These are phyloP conservation scores for Mucor irregularis DNA, from an alignment of 371 early-diverging fungal genomes.

Conservation along the genomic window DNA sequence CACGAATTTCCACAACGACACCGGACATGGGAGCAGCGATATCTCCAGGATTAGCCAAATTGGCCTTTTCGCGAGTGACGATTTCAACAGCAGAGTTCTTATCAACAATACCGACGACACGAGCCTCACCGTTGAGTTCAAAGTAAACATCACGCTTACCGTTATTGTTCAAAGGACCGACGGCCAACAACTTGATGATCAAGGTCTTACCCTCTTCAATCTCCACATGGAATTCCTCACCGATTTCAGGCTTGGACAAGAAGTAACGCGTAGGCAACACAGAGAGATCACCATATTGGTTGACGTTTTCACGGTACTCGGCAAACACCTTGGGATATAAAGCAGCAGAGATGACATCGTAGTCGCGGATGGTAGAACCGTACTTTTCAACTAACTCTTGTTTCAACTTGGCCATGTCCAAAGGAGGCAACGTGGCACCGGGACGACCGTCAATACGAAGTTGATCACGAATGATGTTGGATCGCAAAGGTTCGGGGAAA, in stretches of 20 bases:
- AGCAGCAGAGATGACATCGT: slow-evolving; percentile 85
- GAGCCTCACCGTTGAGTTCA: slow-evolving; percentile 91
- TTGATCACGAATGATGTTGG: slow-evolving; percentile 76
- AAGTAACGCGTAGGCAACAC: slow-evolving; percentile 90
- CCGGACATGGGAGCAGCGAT: slow-evolving; percentile 97
- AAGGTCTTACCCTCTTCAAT: slow-evolving; percentile 89
- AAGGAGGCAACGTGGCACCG: slow-evolving; percentile 76
- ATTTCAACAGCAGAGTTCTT: slow-evolving; percentile 61
- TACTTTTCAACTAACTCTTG: slow-evolving; percentile 76
- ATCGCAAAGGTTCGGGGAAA: slow-evolving; percentile 89
- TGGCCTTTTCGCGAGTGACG: slow-evolving; percentile 77
- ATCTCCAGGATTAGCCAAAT: slow-evolving; percentile 74
- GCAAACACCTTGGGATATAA: slow-evolving; percentile 94
- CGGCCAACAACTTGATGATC: slow-evolving; percentile 88
- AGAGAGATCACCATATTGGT: slow-evolving; percentile 83
- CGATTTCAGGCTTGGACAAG: slow-evolving; percentile 80
- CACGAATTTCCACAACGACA: slow-evolving; percentile 88
- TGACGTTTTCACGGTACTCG: slow-evolving; percentile 75
- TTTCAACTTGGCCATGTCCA: slow-evolving; percentile 79
- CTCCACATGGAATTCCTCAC: slow-evolving; percentile 86
- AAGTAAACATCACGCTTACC: slow-evolving; percentile 94
- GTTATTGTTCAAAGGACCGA: slow-evolving; percentile 77
- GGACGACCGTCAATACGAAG: slow-evolving; percentile 85
- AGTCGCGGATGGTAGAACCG: slow-evolving; percentile 75
- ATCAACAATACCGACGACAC: slow-evolving; percentile 78